Percentiles rank a stretch among this genome's conserved stretches.
Conservation (phyloP, 805 yeast species). For the Debaryomyces hansenii region DNA sequence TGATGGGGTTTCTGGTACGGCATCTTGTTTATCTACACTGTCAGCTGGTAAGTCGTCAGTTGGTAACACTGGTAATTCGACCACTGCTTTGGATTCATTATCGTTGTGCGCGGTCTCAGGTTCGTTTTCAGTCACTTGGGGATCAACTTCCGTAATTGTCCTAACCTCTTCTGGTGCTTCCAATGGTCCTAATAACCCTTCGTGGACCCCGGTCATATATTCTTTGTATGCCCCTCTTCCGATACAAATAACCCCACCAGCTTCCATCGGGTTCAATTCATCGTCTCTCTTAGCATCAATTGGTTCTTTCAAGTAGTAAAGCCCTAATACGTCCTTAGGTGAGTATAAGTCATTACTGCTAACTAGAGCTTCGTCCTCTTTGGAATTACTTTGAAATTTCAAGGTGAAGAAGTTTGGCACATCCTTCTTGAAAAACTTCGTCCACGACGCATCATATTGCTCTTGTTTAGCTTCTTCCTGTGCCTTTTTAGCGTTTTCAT, state of each 20-base stretch:
- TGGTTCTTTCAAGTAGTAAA: constrained; percentile 39
- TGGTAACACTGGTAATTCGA: background rate
- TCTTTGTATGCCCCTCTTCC: constrained; percentile 98
- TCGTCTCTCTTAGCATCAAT: constrained; percentile 48
- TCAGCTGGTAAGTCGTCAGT: background rate
- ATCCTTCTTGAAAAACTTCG: constrained; percentile 20
- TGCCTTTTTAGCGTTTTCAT: constrained; percentile 9
- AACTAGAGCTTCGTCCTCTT: constrained; percentile 25
- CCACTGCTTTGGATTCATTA: background rate
- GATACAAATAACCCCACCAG: constrained; percentile 87
- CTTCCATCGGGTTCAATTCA: constrained; percentile 40
- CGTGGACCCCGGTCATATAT: constrained; percentile 86
- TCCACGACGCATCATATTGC: constrained; percentile 26
- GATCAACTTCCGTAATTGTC: background rate
- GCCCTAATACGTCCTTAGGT: constrained; percentile 55
- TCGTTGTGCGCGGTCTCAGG: background rate
- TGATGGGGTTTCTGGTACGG: constrained; percentile 25
- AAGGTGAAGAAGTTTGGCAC: constrained; percentile 12
- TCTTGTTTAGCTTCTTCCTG: constrained; percentile 4
- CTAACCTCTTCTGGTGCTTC: constrained; percentile 41
- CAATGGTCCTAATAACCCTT: constrained; percentile 91
- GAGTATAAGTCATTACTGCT: constrained; percentile 38
- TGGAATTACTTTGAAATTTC: constrained; percentile 22
- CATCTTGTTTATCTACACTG: background rate
- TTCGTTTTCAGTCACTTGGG: constrained; percentile 3